Conservation (phyloP, 768 basidiomycete species). For the Serendipita indica region DNA sequence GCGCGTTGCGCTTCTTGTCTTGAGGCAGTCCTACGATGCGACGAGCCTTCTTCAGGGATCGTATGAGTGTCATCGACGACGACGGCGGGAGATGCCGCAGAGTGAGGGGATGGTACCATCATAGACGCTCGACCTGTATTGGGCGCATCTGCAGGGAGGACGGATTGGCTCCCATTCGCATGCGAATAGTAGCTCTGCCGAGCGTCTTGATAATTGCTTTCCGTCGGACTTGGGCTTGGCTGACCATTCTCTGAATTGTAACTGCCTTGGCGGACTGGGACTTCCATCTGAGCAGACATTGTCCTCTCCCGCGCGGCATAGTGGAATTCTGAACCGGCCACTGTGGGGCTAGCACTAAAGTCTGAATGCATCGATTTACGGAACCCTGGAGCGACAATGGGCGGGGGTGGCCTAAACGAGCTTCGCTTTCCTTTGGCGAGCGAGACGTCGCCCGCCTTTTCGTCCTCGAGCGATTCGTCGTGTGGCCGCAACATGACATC, state of each 20-base stretch:
- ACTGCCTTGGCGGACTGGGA: background rate
- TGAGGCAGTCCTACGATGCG: background rate
- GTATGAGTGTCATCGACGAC: background rate
- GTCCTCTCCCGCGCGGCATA: background rate
- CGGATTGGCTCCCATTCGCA: background rate
- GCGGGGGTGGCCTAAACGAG: background rate
- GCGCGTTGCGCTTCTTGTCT: background rate
- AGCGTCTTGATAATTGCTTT: slow-evolving; percentile 6
- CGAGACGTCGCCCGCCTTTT: background rate
- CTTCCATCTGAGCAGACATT: background rate
- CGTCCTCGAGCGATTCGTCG: background rate
- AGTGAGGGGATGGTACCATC: background rate
- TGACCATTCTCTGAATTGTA: background rate
- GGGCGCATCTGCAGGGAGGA: background rate
- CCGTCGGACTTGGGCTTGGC: slow-evolving; percentile 3
- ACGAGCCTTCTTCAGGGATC: background rate
- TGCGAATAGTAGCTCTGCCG: slow-evolving; percentile 5
- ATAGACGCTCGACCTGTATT: background rate
- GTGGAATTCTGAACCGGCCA: background rate
- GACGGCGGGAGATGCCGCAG: background rate
- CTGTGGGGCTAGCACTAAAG: background rate
- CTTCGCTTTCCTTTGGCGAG: background rate
- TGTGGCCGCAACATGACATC: background rate
- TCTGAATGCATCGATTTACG: slow-evolving; percentile 3
- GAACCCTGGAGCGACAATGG: background rate